These are phyloP conservation scores for Astrocystis sublimbata DNA, from an alignment of 495 filamentous ascomycete species.

Conservation along the genomic window DNA sequence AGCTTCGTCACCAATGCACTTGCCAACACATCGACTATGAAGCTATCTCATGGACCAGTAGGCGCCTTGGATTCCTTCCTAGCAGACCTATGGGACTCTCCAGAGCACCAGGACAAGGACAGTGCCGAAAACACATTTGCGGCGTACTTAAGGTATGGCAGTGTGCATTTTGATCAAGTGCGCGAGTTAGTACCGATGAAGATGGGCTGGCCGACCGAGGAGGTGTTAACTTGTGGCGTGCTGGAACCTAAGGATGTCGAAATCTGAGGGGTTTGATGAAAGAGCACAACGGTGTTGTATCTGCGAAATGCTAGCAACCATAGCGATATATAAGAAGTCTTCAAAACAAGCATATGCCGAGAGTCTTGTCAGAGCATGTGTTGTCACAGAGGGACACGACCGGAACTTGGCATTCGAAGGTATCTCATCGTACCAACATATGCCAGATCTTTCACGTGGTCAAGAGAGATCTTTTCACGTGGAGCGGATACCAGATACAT, in stretches of 20 bases:
- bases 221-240: constrained; percentile 25
- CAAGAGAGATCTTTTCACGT: too few relatives aligned
- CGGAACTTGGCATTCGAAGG: too few relatives aligned
- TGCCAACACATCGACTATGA: constrained; percentile 32
- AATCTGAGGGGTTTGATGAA: background rate
- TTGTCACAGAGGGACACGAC: too few relatives aligned
- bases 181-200: constrained; percentile 25
- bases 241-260: constrained; percentile 21
- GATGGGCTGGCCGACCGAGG: constrained; percentile 28
- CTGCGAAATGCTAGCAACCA: too few relatives aligned
- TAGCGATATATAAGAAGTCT: too few relatives aligned
- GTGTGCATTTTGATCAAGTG: constrained; percentile 38
- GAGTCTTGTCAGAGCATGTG: too few relatives aligned
- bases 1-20: constrained; percentile 30
- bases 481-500: too few relatives aligned
- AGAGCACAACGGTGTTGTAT: too few relatives aligned
- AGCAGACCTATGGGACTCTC: constrained; percentile 34
- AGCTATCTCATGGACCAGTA: constrained; percentile 31
- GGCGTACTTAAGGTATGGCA: constrained; percentile 38
- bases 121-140: constrained; percentile 38
- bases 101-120: constrained; percentile 35
- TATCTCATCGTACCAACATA: too few relatives aligned
- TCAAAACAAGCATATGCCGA: too few relatives aligned
- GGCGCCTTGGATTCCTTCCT: constrained; percentile 27
- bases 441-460: too few relatives aligned